A percentile compares a stretch with the other conserved stretches of the same genome.
phyloP scores from a whole-genome alignment of 176 grass and related monocot genomes.

The Eragrostis nindensis region DNA sequence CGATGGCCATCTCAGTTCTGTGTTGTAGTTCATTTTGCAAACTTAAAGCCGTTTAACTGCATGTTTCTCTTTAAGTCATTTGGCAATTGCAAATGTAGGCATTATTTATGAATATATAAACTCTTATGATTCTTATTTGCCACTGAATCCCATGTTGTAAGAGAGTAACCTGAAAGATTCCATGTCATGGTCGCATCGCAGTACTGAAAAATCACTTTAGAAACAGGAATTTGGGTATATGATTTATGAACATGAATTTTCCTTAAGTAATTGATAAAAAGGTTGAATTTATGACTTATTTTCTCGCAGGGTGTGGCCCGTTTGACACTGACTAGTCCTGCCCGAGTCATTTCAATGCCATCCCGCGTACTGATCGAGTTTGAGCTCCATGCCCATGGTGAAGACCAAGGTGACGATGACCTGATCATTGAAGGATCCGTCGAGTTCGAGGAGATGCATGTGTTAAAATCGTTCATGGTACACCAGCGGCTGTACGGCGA shows the following conservation, averaged over 20 bases:
- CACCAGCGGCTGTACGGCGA: not conserved
- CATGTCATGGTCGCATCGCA: too few relatives aligned
- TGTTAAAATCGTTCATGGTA: not conserved
- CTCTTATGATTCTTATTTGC: too few relatives aligned
- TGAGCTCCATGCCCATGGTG: not conserved
- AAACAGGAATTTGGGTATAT: too few relatives aligned
- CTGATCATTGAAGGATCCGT: conserved; percentile 33
- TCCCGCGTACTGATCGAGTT: conserved; percentile 20
- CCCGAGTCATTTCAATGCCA: conserved; percentile 11
- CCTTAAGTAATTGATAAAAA: not conserved
- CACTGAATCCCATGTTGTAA: too few relatives aligned
- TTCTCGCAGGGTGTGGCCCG: conserved; percentile 6
- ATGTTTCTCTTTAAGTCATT: too few relatives aligned
- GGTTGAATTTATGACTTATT: not conserved
- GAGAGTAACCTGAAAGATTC: too few relatives aligned
- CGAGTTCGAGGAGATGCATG: not conserved
- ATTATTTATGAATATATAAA: too few relatives aligned
- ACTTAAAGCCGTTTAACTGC: too few relatives aligned
- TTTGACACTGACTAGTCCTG: conserved; percentile 8
- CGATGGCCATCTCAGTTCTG: too few relatives aligned
- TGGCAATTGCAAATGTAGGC: too few relatives aligned
- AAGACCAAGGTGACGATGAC: not conserved
- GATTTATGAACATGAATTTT: not conserved
- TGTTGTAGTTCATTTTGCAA: too few relatives aligned
- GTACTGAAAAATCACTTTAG: too few relatives aligned